Evolutionary conservation across 208 protist genomes (phyloP).

Genomic region (Wallacemonas sp.): DNA sequence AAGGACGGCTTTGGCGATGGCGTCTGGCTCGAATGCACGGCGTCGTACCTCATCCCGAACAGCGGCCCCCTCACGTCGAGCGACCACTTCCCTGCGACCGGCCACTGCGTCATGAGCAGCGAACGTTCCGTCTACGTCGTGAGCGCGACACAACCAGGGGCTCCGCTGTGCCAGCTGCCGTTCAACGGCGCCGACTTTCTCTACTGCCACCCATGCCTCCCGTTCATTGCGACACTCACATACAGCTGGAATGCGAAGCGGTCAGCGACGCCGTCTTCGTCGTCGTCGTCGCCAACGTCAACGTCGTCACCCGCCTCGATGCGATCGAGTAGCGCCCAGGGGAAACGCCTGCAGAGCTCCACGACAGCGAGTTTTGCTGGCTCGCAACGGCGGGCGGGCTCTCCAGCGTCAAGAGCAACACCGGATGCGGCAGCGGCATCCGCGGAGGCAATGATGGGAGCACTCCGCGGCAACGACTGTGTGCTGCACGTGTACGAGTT

Average conservation of each 20-base stretch:
- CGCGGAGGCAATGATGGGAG: not conserved
- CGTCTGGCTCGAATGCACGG: slow-evolving; percentile 33
- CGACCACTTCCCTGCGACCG: slow-evolving; percentile 71
- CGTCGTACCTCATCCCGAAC: slow-evolving; percentile 31
- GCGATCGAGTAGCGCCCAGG: too few relatives aligned
- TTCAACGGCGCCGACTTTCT: slow-evolving; percentile 35
- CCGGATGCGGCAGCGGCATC: not conserved
- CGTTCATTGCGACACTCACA: slow-evolving; percentile 59
- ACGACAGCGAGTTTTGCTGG: too few relatives aligned
- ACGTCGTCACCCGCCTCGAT: too few relatives aligned
- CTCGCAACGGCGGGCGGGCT: too few relatives aligned
- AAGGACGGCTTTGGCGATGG: slow-evolving; percentile 38
- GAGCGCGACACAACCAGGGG: slow-evolving; percentile 40
- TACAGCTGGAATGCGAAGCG: slow-evolving; percentile 27
- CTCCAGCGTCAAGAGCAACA: not conserved
- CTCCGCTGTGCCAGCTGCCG: slow-evolving; percentile 35
- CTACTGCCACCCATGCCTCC: slow-evolving; percentile 81
- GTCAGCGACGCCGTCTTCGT: not conserved
- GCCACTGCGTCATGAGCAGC: slow-evolving; percentile 55
- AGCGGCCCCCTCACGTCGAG: slow-evolving; percentile 61
- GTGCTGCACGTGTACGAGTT: slow-evolving; percentile 32
- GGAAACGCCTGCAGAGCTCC: too few relatives aligned
- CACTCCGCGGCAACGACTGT: slow-evolving; percentile 14
- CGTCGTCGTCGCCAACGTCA: not conserved
- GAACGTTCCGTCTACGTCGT: slow-evolving; percentile 62